Conservation (phyloP, 2,329 filamentous ascomycete genomes). For the Fonsecaea nubica region DNA sequence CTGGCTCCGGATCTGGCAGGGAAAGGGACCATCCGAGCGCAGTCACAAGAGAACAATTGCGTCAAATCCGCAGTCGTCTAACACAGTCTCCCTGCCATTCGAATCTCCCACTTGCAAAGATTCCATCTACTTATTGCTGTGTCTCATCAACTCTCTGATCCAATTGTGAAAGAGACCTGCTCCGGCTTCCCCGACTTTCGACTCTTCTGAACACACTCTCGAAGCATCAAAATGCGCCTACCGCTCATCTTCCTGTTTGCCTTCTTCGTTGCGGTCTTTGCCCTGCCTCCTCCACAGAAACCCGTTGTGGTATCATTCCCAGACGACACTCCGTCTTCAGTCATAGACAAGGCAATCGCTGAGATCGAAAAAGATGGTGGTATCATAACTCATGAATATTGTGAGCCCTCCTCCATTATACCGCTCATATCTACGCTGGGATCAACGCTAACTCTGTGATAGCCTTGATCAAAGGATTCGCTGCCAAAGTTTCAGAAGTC, state of each 20-base stretch:
- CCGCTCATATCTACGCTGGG: background rate
- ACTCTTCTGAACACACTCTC: background rate
- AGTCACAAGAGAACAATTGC: background rate
- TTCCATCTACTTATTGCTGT: background rate
- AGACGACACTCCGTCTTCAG: slow-evolving; percentile 68
- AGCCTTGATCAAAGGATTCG: slow-evolving; percentile 70
- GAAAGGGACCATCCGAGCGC: background rate
- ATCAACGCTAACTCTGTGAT: slow-evolving; percentile 40
- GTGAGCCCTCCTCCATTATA: slow-evolving; percentile 55
- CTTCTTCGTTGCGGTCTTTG: slow-evolving; percentile 63
- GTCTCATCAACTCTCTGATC: background rate
- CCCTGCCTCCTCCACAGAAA: slow-evolving; percentile 59
- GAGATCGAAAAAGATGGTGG: slow-evolving; percentile 74
- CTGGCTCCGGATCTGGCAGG: background rate
- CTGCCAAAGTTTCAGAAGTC: slow-evolving; percentile 73
- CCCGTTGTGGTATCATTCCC: slow-evolving; percentile 81
- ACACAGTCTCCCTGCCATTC: background rate
- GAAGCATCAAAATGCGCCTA: slow-evolving; percentile 66
- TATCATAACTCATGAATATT: slow-evolving; percentile 79
- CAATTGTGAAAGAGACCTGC: background rate
- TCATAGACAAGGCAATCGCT: slow-evolving; percentile 74
- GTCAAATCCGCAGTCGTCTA: background rate
- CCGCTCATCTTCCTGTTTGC: slow-evolving; percentile 64
- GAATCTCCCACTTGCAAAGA: background rate
- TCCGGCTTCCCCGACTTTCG: background rate